Percentiles rank a stretch among this genome's conserved stretches.
Evolutionary conservation across 164 flowering plant species (phyloP).

Genomic region (Dillenia turbinata): DNA sequence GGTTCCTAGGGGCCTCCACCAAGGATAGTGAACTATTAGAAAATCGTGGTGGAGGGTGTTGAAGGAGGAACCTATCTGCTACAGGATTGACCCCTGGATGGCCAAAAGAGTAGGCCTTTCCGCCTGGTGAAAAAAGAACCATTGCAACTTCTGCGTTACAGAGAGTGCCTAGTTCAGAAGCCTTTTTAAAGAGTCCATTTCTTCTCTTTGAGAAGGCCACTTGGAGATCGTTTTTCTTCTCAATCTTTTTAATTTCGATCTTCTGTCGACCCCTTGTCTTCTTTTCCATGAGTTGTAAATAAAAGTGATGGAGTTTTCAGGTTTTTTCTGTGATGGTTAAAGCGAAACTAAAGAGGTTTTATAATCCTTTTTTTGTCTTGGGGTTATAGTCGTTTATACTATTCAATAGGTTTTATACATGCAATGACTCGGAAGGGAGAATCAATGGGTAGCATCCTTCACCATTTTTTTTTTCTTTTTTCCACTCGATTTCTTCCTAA

Average conservation of each 20-base stretch:
- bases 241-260: slow-evolving; percentile 17
- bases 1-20: neutral
- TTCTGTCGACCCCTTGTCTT: slow-evolving; percentile 17
- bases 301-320: neutral
- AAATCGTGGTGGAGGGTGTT: neutral
- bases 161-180: slow-evolving; percentile 14
- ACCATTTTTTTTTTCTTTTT: too few species aligned
- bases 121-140: slow-evolving; percentile 8
- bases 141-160: slow-evolving; percentile 10
- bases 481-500: too few species aligned
- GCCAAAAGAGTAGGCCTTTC: slow-evolving; percentile 11
- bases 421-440: too few species aligned
- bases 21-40: neutral
- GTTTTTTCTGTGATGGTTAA: too few species aligned
- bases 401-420: too few species aligned
- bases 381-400: too few species aligned
- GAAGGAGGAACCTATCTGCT: neutral
- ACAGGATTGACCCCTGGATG: slow-evolving; percentile 9
- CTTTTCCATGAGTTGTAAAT: slow-evolving; percentile 1
- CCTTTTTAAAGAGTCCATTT: slow-evolving; percentile 22
- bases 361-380: too few species aligned
- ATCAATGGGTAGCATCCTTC: too few species aligned
- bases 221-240: slow-evolving; percentile 3
- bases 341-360: too few species aligned
- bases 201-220: slow-evolving; percentile 17